Base-by-base conservation (phyloP, 179 eudicot species). In the Silene noctiflora region DNA sequence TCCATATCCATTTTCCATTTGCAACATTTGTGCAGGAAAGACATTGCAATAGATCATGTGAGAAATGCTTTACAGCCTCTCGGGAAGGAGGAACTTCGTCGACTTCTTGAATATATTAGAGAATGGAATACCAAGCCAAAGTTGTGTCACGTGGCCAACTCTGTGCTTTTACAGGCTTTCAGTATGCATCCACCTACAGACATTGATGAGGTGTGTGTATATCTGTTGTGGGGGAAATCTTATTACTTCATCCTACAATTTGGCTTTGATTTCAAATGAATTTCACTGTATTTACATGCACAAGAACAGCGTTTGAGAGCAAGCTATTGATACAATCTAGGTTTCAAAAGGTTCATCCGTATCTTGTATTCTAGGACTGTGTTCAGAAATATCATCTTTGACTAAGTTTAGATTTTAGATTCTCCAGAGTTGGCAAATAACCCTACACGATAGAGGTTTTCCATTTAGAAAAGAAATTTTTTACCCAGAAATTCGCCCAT, bases 81-180 rank as follows among this genome's bases (percentile, higher is more conserved):
- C 75, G 88, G 84, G 68, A 95, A 87, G 84, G 98, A 95, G 74
- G 89, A 91, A 76, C 68, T 86, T 74, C 91, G 67, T 63, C 77
- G 72, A 61, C 93, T 95, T 80, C 76, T 95, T 77, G 97, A 95
- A 76, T 95, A 91, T 78, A 79, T 91, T 67, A 85, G 99, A 78
- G 99, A 93, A 84, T 95, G 99, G 99, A 93, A 95, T 84, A 91
- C 97, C 72, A 93, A 95, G 76, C 97, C 98, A 33, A 95, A 89
- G 85, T 82, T 91, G 48, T 93, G 97, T 75, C 97, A 91, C 76
- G 83, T 93, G 29, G 97, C 99, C 4, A 96, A 95, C 66, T 89
- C 85, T 76, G 94, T 95, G 75, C 98, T 95, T 84, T 85, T 86
- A 77, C 91, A 85, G 79, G 72, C 87, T 75, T 91, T 93, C 86